Evolutionary conservation across 345 rosid species (phyloP).

Genomic region (Aegle marmelos): DNA sequence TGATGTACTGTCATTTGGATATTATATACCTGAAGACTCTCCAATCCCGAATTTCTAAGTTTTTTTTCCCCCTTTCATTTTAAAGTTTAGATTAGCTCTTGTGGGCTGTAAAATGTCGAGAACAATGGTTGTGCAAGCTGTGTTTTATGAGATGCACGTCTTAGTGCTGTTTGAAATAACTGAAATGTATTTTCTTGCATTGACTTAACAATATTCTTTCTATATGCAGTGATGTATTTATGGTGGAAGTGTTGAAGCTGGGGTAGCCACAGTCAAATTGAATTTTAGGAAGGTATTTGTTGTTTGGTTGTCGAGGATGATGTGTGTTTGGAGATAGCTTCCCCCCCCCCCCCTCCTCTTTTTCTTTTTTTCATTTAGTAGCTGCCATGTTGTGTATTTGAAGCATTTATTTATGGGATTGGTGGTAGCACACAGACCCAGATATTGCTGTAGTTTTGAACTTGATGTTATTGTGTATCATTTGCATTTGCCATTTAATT

Average conservation of each 20-base stretch:
- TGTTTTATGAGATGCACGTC: too few species aligned
- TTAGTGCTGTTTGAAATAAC: too few species aligned
- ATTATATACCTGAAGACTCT: not conserved
- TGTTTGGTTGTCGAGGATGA: not conserved
- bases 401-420: not conserved
- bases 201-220: not conserved
- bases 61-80: too few species aligned
- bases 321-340: constrained; percentile 5
- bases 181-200: too few species aligned
- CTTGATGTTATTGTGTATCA: not conserved
- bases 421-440: not conserved
- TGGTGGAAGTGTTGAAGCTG: constrained; percentile 1
- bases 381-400: not conserved
- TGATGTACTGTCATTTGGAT: not conserved
- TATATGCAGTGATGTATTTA: constrained; percentile 8
- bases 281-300: not conserved
- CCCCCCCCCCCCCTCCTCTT: too few species aligned
- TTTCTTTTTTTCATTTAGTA: not conserved
- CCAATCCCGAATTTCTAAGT: too few species aligned
- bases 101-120: too few species aligned
- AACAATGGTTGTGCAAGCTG: too few species aligned
- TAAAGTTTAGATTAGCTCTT: not conserved
- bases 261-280: not conserved
- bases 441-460: not conserved
- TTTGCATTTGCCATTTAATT: not conserved